Evolutionary conservation across 2,329 filamentous ascomycete genomes (phyloP), one percentile per base, ranked within the genome.

Genomic region (Alternaria infectoria): DNA sequence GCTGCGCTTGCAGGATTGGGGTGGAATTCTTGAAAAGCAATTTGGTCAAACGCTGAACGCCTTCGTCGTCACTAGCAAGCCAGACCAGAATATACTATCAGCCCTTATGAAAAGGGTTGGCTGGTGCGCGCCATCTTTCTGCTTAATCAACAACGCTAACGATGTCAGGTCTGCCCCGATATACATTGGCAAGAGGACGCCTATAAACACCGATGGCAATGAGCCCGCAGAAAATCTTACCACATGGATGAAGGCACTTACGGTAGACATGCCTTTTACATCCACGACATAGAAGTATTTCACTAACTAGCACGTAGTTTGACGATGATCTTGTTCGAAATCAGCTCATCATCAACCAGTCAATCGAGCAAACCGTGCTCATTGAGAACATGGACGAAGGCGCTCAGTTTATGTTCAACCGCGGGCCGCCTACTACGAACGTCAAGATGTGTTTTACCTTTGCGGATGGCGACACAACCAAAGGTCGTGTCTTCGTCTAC

Each of bases 291-390:
- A 21, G 30, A 32, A 36, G 28, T 13, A 15, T 21, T 11, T 44
- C 19, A 10, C 63, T 69, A 50, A 60, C 71, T 77, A 61, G 77
- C 57, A 36, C 26, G 21, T 64, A 93, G 79, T 91, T 98, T 65
- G 92, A 96, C 64, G 89, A 95, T 69, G 87, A 91, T 19, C 81
- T 91, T 46, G 90, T 97, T 19, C 89, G 89, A 54, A 91, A 93
- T 64, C 90, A 93, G 62, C 83, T 98, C 50, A 90, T 99, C 73
- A 96, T 98, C 76, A 90, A 90, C 65, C 87, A 93, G 70, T 81
- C 83, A 7, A 93, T 97, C 56, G 96, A 99, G 65, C 94, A 97
- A 77, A 88, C 90, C 8, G 87, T 97, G 6, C 84, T 99, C 1
- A 88, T 97, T 57, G 84, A 89, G 59, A 84, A 90, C 28, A 84